These are phyloP conservation scores for Penicillium psychrosexuale DNA, from an alignment of 2,329 filamentous ascomycete genomes.

Conservation along the genomic window DNA sequence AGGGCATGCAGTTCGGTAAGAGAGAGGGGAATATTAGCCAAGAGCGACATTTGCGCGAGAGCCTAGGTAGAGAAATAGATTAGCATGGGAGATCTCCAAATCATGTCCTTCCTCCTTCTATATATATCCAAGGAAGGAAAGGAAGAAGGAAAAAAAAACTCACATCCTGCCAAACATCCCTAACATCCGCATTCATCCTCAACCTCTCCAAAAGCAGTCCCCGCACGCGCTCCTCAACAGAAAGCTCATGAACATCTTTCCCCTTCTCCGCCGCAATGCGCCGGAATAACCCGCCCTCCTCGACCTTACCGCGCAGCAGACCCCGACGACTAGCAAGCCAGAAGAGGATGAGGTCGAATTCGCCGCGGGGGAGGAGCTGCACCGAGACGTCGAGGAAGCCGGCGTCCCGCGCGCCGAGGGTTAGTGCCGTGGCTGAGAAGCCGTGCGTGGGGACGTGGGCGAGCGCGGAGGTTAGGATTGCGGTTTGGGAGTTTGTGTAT, in stretches of 20 bases:
- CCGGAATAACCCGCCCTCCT: slow-evolving; percentile 28
- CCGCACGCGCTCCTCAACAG: slow-evolving; percentile 64
- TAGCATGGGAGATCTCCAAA: slow-evolving; percentile 2
- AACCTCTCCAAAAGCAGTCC: slow-evolving; percentile 72
- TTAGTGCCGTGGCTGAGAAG: slow-evolving; percentile 72
- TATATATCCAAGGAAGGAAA: slow-evolving; percentile 6
- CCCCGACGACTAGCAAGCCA: slow-evolving; percentile 43
- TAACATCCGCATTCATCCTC: slow-evolving; percentile 67
- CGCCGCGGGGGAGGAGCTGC: slow-evolving; percentile 74
- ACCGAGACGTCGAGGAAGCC: slow-evolving; percentile 85
- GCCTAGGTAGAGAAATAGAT: slow-evolving; percentile 54
- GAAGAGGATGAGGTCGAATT: slow-evolving; percentile 70
- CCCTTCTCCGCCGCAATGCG: slow-evolving; percentile 9
- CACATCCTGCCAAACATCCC: slow-evolving; percentile 84
- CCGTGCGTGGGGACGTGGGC: slow-evolving; percentile 74
- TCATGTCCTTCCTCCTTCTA: not conserved
- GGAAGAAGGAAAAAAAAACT: slow-evolving; percentile 23
- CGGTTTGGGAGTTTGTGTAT: slow-evolving; percentile 63
- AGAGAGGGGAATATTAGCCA: slow-evolving; percentile 70
- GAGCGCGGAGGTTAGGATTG: slow-evolving; percentile 79
- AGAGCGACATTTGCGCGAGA: slow-evolving; percentile 84
- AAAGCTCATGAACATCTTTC: slow-evolving; percentile 30
- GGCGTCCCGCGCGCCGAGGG: slow-evolving; percentile 74
- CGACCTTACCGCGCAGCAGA: slow-evolving; percentile 36
- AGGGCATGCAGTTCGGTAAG: slow-evolving; percentile 75